Evolutionary conservation across 2,329 filamentous ascomycete genomes (phyloP).

Genomic region (Colletotrichum falcatum): DNA sequence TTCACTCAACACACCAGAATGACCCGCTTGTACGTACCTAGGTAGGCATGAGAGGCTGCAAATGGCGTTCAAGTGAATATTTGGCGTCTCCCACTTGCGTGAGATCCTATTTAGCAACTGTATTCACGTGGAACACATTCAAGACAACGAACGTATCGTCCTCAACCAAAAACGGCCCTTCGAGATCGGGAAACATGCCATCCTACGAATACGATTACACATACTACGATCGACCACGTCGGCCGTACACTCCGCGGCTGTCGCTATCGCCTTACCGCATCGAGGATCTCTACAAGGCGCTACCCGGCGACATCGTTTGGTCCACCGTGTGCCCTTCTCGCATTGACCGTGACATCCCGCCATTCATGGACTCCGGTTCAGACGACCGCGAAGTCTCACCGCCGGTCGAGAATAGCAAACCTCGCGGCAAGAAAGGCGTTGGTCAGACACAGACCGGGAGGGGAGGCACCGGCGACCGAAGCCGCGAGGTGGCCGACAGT

Average conservation of each 20-base stretch:
- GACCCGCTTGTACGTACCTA: neutral
- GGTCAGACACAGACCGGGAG: no score
- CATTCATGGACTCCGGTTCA: neutral
- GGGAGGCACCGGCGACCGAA: neutral
- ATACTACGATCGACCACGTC: constrained; percentile 2
- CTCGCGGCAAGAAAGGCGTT: neutral
- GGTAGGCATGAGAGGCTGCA: neutral
- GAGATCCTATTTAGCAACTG: neutral
- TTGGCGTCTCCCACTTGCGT: neutral
- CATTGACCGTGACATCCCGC: neutral
- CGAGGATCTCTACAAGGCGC: constrained; percentile 1
- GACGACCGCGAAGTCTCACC: neutral
- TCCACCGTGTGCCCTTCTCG: neutral
- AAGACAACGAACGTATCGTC: neutral
- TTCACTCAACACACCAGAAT: neutral
- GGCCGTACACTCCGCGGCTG: neutral
- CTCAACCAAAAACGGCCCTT: neutral
- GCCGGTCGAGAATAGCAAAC: neutral
- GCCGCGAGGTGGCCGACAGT: neutral
- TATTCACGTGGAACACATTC: neutral
- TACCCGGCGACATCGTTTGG: constrained; percentile 3
- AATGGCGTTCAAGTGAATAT: neutral
- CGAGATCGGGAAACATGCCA: neutral
- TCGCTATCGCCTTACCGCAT: neutral
- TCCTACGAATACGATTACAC: constrained; percentile 4